Evolutionary conservation across 495 filamentous ascomycete genomes (phyloP).

Genomic region (Podospora tetraspora): DNA sequence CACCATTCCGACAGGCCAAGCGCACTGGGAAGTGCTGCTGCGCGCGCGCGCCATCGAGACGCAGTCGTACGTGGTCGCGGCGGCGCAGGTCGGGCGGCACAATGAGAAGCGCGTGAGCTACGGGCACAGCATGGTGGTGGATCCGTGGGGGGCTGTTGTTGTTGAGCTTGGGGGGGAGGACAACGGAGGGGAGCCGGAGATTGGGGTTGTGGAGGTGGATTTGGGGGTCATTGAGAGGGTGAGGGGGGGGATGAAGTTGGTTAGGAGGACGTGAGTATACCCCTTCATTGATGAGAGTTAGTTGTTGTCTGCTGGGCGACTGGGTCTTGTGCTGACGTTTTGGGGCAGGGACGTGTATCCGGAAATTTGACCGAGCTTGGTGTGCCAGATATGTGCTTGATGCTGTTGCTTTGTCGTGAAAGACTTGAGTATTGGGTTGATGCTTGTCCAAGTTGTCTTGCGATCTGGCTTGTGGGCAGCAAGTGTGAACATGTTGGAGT

Average conservation of each 20-base stretch:
- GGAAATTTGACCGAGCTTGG: conserved; percentile 14
- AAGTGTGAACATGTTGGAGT: not conserved
- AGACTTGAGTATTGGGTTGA: not conserved
- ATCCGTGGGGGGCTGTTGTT: conserved; percentile 80
- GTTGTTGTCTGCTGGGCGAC: no score
- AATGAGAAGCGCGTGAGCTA: conserved; percentile 78
- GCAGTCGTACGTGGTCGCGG: conserved; percentile 80
- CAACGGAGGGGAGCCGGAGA: conserved; percentile 29
- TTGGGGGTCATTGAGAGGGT: conserved; percentile 41
- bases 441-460: not conserved
- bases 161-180: conserved; percentile 51
- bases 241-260: conserved; percentile 58
- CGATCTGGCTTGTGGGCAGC: not conserved
- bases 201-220: conserved; percentile 47
- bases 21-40: conserved; percentile 79
- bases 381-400: not conserved
- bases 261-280: conserved; percentile 46
- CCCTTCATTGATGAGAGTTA: not conserved
- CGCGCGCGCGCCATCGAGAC: conserved; percentile 84
- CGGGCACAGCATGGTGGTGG: conserved; percentile 81
- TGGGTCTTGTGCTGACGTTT: not conserved
- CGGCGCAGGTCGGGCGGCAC: conserved; percentile 68
- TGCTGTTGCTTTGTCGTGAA: not conserved
- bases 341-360: conserved; percentile 25
- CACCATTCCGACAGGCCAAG: conserved; percentile 77